These are phyloP conservation scores for Paxillus involutus DNA, from an alignment of 768 basidiomycete species.

Conservation along the genomic window DNA sequence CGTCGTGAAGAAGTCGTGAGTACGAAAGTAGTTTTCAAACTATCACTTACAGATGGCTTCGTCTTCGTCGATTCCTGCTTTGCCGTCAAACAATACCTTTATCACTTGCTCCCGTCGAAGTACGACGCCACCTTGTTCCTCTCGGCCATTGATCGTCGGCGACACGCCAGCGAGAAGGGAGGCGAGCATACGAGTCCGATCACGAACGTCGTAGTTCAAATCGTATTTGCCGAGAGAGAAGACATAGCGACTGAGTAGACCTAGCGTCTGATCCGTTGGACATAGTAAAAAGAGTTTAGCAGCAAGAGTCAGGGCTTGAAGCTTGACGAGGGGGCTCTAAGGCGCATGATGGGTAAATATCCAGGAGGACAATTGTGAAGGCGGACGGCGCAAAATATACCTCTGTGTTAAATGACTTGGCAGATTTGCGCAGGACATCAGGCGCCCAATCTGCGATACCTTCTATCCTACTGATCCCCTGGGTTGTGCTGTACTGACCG, in stretches of 20 bases:
- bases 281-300: constrained; percentile 79
- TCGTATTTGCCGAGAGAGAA: constrained; percentile 89
- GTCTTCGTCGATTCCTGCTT: constrained; percentile 47
- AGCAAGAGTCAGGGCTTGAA: constrained; percentile 83
- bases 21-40: neutral
- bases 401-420: constrained; percentile 72
- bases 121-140: constrained; percentile 66
- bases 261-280: constrained; percentile 49
- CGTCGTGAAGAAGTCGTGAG: constrained; percentile 1
- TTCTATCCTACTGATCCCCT: constrained; percentile 40
- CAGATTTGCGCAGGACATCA: constrained; percentile 81
- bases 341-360: neutral
- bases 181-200: constrained; percentile 79
- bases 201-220: constrained; percentile 84
- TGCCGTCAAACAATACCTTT: constrained; percentile 78
- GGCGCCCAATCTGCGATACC: constrained; percentile 81
- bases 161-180: constrained; percentile 63
- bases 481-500: constrained; percentile 73
- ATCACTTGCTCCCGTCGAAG: constrained; percentile 80
- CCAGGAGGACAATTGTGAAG: neutral
- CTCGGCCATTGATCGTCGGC: constrained; percentile 35
- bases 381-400: constrained; percentile 34
- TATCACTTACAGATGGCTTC: constrained; percentile 31
- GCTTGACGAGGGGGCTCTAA: constrained; percentile 68
- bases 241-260: constrained; percentile 66